Conservation (phyloP, 2,329 filamentous ascomycete genomes). For the Phaeosphaeria sp. region DNA sequence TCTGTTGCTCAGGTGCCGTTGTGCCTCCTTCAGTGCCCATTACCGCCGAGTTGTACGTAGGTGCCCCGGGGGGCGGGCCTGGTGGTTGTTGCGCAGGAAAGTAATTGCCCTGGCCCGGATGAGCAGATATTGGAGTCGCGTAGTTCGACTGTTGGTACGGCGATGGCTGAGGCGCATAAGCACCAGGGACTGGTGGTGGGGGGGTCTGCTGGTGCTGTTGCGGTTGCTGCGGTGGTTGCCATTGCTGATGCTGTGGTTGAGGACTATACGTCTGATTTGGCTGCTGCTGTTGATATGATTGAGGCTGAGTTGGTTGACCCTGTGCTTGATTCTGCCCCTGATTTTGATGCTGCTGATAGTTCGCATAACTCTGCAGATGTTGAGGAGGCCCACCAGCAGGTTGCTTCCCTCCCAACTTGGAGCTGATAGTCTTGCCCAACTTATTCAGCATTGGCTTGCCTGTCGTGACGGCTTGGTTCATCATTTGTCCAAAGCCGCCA, state of each 20-base stretch:
- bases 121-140: constrained; percentile 23
- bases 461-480: constrained; percentile 45
- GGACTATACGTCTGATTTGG: constrained; percentile 10
- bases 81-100: constrained; percentile 28
- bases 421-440: constrained; percentile 45
- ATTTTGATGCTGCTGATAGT: constrained; percentile 37
- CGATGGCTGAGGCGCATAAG: constrained; percentile 35
- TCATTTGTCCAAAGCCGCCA: constrained; percentile 37
- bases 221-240: constrained; percentile 4
- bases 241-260: constrained; percentile 20
- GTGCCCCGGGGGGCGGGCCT: constrained; percentile 3
- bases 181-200: constrained; percentile 20
- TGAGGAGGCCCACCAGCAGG: constrained; percentile 28
- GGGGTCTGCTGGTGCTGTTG: background rate
- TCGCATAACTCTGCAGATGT: constrained; percentile 40
- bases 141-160: constrained; percentile 31
- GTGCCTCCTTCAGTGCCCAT: constrained; percentile 2
- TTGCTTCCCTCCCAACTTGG: constrained; percentile 38
- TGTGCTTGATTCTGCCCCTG: background rate
- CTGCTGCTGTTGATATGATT: constrained; percentile 23
- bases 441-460: constrained; percentile 47
- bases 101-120: constrained; percentile 35
- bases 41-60: constrained; percentile 1
- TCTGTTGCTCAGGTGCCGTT: background rate
- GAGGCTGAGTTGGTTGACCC: constrained; percentile 21